Evolutionary conservation across 2,329 filamentous ascomycete genomes (phyloP).

Genomic region (Triangularia setosa): DNA sequence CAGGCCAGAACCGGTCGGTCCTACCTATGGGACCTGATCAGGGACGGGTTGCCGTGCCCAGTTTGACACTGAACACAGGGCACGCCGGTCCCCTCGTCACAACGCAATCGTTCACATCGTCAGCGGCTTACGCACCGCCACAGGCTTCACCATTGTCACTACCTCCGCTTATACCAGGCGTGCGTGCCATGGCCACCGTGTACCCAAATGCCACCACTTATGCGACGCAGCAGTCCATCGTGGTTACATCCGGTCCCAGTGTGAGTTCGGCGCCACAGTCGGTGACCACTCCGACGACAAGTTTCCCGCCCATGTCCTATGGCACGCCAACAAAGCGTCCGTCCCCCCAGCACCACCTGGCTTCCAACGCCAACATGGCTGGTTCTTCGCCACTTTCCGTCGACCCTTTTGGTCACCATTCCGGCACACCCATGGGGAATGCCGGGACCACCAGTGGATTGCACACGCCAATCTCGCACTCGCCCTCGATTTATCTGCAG

Average conservation of each 20-base stretch:
- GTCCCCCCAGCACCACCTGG: slow-evolving; percentile 45
- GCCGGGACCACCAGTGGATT: slow-evolving; percentile 33
- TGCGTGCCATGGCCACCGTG: slow-evolving; percentile 72
- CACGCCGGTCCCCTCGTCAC: slow-evolving; percentile 19
- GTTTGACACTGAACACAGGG: slow-evolving; percentile 61
- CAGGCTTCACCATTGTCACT: slow-evolving; percentile 51
- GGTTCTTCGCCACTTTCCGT: slow-evolving; percentile 65
- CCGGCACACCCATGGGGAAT: slow-evolving; percentile 28
- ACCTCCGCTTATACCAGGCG: slow-evolving; percentile 57
- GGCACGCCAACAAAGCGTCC: slow-evolving; percentile 52
- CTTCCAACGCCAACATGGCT: slow-evolving; percentile 45
- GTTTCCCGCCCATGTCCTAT: slow-evolving; percentile 36
- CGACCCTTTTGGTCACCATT: slow-evolving; percentile 52
- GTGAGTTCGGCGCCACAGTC: slow-evolving; percentile 31
- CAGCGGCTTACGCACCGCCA: slow-evolving; percentile 40
- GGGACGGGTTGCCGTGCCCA: slow-evolving; percentile 63
- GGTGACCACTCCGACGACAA: slow-evolving; percentile 33
- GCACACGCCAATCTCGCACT: slow-evolving; percentile 68
- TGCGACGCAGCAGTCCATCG: slow-evolving; percentile 34
- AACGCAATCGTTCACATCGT: slow-evolving; percentile 31
- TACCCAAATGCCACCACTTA: slow-evolving; percentile 55
- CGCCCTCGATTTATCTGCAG: slow-evolving; percentile 81
- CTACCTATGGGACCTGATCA: slow-evolving; percentile 28
- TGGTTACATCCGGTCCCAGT: slow-evolving; percentile 32
- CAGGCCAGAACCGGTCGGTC: neutral